phyloP scores from a whole-genome alignment of 164 flowering plant genomes.

The Protea cynaroides region DNA sequence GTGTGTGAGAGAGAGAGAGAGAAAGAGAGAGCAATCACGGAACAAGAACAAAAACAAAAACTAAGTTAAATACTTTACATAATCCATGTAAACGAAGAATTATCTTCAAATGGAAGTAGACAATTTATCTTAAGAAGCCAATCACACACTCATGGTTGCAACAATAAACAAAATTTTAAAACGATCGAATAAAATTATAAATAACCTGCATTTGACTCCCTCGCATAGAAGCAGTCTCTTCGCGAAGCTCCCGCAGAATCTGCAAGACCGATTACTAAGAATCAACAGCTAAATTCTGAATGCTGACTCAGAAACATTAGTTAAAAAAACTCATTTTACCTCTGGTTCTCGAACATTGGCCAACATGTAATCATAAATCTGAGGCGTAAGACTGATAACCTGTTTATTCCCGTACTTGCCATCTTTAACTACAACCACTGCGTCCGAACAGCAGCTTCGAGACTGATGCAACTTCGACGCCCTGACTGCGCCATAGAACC shows the following conservation, averaged over 20 bases:
- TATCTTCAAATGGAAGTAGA: too few species aligned
- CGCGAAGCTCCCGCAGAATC: constrained; percentile 48
- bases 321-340: constrained; percentile 11
- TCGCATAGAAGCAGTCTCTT: constrained; percentile 72
- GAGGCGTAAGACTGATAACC: constrained; percentile 27
- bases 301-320: neutral
- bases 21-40: too few species aligned
- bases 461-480: constrained; percentile 6
- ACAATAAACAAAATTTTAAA: neutral
- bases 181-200: neutral
- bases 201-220: constrained; percentile 42
- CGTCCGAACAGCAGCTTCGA: constrained; percentile 4
- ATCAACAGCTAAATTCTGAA: neutral
- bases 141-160: too few species aligned
- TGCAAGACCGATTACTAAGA: constrained; percentile 1
- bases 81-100: too few species aligned
- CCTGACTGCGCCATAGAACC: constrained; percentile 2
- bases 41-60: too few species aligned
- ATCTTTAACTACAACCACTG: constrained; percentile 13
- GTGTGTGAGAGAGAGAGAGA: too few species aligned
- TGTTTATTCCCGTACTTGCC: constrained; percentile 25
- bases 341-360: constrained; percentile 29
- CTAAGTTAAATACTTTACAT: too few species aligned
- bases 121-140: too few species aligned
- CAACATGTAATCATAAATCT: constrained; percentile 28